phyloP scores from a whole-genome alignment of 2,329 filamentous ascomycete species.

The Rhynchosporium graminicola region DNA sequence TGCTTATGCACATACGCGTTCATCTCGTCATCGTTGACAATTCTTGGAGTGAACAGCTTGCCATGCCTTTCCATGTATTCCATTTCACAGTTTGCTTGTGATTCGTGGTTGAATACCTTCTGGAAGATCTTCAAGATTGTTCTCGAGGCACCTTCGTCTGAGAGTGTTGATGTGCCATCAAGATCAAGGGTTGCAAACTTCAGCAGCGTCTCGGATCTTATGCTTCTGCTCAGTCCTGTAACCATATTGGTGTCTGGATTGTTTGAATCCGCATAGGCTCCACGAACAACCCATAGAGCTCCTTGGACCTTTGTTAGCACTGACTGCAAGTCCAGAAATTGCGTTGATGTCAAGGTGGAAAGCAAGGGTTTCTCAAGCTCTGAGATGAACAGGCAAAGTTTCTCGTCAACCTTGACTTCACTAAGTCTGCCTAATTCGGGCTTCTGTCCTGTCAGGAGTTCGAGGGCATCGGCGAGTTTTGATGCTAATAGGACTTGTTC shows the following conservation, averaged over 20 bases:
- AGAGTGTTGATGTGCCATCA: conserved; percentile 38
- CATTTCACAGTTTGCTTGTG: conserved; percentile 29
- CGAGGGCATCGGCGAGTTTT: conserved; percentile 41
- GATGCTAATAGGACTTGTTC: conserved; percentile 41
- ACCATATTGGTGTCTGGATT: conserved; percentile 37
- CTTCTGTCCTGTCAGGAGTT: conserved; percentile 41
- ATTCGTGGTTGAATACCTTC: conserved; percentile 24
- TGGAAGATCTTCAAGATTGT: conserved; percentile 30
- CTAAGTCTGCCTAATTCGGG: conserved; percentile 42
- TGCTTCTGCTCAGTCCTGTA: conserved; percentile 36
- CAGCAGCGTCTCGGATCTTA: conserved; percentile 35
- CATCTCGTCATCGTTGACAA: conserved; percentile 37
- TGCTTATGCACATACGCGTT: conserved; percentile 35
- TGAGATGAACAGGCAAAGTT: conserved; percentile 49
- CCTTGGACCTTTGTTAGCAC: conserved; percentile 44
- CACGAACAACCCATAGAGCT: conserved; percentile 52
- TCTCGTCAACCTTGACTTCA: conserved; percentile 35
- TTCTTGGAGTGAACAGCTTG: conserved; percentile 36
- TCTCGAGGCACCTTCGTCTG: conserved; percentile 35
- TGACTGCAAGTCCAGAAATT: conserved; percentile 47
- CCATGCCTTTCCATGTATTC: conserved; percentile 35
- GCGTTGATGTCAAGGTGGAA: conserved; percentile 44
- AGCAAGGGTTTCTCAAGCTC: conserved; percentile 45
- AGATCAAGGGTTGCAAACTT: conserved; percentile 38
- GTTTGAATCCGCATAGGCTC: conserved; percentile 43